Conservation (phyloP, 75 land plant genomes). For the Picea sitchensis region DNA sequence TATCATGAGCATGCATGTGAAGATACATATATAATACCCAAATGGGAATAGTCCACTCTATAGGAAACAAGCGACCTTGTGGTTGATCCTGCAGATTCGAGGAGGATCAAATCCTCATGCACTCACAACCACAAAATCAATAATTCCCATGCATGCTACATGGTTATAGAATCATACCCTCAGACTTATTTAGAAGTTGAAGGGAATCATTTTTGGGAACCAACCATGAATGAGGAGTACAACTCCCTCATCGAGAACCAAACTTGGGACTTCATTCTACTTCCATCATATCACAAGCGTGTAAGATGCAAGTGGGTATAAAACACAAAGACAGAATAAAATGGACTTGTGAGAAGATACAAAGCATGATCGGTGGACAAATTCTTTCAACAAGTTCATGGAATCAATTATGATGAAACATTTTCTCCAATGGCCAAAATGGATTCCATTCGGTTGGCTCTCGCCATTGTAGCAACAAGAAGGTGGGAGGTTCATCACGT, state of each 20-base stretch:
- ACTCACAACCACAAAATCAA: neutral
- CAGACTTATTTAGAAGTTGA: neutral
- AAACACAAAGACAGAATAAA: neutral
- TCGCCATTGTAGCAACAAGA: conserved; percentile 10
- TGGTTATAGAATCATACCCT: neutral
- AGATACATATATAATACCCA: too few relatives aligned
- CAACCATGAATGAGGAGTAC: neutral
- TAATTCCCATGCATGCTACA: neutral
- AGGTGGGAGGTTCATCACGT: conserved; percentile 18
- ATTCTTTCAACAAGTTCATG: conserved; percentile 15
- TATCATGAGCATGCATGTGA: too few relatives aligned
- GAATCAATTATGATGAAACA: neutral
- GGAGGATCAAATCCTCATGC: neutral
- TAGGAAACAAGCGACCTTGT: too few relatives aligned
- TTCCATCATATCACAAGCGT: too few relatives aligned
- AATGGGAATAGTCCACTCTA: too few relatives aligned
- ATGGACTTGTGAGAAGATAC: conserved; percentile 14
- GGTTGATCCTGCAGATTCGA: neutral
- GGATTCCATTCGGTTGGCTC: conserved; percentile 6
- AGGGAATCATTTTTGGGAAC: neutral
- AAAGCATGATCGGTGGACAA: conserved; percentile 17
- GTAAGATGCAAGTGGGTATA: conserved; percentile 16
- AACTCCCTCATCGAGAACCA: conserved; percentile 3
- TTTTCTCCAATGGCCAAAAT: conserved; percentile 2
- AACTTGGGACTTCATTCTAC: neutral